phyloP scores from a whole-genome alignment of 495 filamentous ascomycete genomes.

The Penicillium coffeae region DNA sequence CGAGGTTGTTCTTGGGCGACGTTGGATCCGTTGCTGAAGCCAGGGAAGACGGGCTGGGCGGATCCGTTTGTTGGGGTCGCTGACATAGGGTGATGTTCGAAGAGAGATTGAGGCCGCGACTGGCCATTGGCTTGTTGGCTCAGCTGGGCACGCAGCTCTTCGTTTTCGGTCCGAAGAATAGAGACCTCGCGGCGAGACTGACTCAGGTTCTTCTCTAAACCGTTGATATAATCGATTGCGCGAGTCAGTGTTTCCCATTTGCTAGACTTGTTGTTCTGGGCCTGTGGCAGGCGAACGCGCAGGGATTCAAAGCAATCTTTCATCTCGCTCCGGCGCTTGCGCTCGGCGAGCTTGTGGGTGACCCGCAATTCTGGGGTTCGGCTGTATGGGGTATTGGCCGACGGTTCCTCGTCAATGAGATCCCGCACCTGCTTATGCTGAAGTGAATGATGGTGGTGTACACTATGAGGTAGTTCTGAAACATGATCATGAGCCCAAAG shows the following conservation, averaged over 20 bases:
- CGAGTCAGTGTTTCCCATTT: slow-evolving; percentile 97
- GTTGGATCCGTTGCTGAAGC: slow-evolving; percentile 29
- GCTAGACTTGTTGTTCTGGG: slow-evolving; percentile 87
- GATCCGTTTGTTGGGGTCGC: slow-evolving; percentile 36
- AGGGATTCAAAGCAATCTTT: slow-evolving; percentile 92
- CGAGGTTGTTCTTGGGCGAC: slow-evolving; percentile 45
- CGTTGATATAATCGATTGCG: slow-evolving; percentile 44
- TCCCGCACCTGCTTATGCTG: slow-evolving; percentile 69
- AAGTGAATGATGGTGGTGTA: slow-evolving; percentile 68
- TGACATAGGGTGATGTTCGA: slow-evolving; percentile 38
- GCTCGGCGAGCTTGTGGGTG: slow-evolving; percentile 93
- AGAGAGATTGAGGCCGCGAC: slow-evolving; percentile 36
- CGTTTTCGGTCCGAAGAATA: slow-evolving; percentile 50
- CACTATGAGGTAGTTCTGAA: slow-evolving; percentile 43
- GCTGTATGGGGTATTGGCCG: slow-evolving; percentile 74
- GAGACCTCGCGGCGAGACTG: slow-evolving; percentile 43
- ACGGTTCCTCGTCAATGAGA: slow-evolving; percentile 58
- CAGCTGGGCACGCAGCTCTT: slow-evolving; percentile 42
- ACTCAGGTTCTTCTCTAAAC: slow-evolving; percentile 32
- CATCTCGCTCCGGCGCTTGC: slow-evolving; percentile 96
- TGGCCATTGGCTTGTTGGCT: slow-evolving; percentile 50
- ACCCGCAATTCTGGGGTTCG: slow-evolving; percentile 91
- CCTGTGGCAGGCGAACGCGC: slow-evolving; percentile 75
- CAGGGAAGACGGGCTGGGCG: slow-evolving; percentile 29
- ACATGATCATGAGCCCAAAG: slow-evolving; percentile 14